phyloP scores from a whole-genome alignment of 1,284 basidiomycete species.

The Xanthoconium separans region DNA sequence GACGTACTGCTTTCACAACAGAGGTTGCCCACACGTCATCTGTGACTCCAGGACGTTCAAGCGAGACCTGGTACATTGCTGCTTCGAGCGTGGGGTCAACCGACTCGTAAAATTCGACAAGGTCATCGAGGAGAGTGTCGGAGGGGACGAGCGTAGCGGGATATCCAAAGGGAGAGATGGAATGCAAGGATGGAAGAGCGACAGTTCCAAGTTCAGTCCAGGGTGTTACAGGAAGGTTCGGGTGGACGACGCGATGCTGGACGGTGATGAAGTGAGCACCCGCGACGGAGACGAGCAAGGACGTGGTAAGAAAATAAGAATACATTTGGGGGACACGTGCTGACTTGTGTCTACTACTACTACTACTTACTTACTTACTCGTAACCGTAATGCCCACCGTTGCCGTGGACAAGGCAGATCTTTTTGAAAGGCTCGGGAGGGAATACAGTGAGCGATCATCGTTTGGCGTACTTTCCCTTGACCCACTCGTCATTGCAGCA shows the following conservation, averaged over 20 bases:
- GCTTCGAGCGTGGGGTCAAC: slow-evolving; percentile 38
- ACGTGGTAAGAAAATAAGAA: slow-evolving; percentile 2
- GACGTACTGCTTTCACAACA: slow-evolving; percentile 69
- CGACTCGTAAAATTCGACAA: slow-evolving; percentile 40
- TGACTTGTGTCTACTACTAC: no score
- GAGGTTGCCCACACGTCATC: slow-evolving; percentile 61
- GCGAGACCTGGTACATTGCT: slow-evolving; percentile 72
- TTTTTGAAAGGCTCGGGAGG: slow-evolving; percentile 84
- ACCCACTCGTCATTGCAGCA: slow-evolving; percentile 49
- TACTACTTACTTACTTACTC: no score
- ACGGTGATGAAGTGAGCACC: slow-evolving; percentile 29
- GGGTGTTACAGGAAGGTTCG: slow-evolving; percentile 33
- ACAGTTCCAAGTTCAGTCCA: slow-evolving; percentile 38
- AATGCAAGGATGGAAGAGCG: slow-evolving; percentile 28
- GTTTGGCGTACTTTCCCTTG: background rate
- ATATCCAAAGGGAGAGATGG: slow-evolving; percentile 26
- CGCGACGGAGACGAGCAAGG: slow-evolving; percentile 16
- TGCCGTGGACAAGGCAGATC: slow-evolving; percentile 92
- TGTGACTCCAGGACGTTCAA: slow-evolving; percentile 53
- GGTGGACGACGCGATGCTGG: slow-evolving; percentile 42
- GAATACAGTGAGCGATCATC: slow-evolving; percentile 66
- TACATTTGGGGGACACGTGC: slow-evolving; percentile 17
- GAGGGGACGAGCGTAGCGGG: slow-evolving; percentile 35
- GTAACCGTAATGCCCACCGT: slow-evolving; percentile 82
- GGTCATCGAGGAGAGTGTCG: slow-evolving; percentile 42